Conservation (phyloP, 164 flowering plant genomes). For the Hamamelis virginiana region DNA sequence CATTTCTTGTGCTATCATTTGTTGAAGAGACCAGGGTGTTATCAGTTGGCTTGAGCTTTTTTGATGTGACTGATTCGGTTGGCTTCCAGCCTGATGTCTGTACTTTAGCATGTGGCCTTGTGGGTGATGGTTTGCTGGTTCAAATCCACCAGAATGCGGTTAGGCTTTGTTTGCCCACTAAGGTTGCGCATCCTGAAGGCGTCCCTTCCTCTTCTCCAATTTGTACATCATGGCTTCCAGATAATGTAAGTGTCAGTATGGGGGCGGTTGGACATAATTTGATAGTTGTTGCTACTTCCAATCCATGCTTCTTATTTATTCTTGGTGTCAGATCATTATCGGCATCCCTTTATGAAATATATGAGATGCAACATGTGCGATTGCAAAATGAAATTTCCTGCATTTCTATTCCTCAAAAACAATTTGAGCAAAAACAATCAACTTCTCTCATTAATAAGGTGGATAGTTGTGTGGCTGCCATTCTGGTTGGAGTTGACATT, state of each 20-base stretch:
- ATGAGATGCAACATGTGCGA: slow-evolving; percentile 67
- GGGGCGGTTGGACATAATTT: slow-evolving; percentile 77
- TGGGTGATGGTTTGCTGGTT: slow-evolving; percentile 70
- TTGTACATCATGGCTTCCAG: slow-evolving; percentile 73
- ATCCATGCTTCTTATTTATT: slow-evolving; percentile 69
- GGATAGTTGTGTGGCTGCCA: slow-evolving; percentile 18
- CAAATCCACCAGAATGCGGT: slow-evolving; percentile 78
- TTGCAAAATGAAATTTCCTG: slow-evolving; percentile 84
- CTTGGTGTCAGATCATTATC: slow-evolving; percentile 65
- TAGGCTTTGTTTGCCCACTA: slow-evolving; percentile 82
- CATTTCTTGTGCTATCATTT: slow-evolving; percentile 91
- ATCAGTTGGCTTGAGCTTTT: slow-evolving; percentile 85
- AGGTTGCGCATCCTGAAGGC: slow-evolving; percentile 72
- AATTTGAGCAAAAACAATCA: slow-evolving; percentile 20
- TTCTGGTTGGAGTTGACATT: slow-evolving; percentile 45
- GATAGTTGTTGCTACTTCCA: slow-evolving; percentile 81
- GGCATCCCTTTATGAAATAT: slow-evolving; percentile 57
- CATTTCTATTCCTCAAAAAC: slow-evolving; percentile 67
- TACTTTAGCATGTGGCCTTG: slow-evolving; percentile 90
- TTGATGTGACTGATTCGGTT: slow-evolving; percentile 90
- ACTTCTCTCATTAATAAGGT: slow-evolving; percentile 18
- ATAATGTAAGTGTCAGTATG: slow-evolving; percentile 63
- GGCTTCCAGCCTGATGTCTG: slow-evolving; percentile 87
- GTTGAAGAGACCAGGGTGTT: slow-evolving; percentile 97
- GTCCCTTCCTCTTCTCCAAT: slow-evolving; percentile 62